Evolutionary conservation across 331 rosid genomes (phyloP), one percentile per base, ranked within the genome.

Genomic region (Telfairia occidentalis): DNA sequence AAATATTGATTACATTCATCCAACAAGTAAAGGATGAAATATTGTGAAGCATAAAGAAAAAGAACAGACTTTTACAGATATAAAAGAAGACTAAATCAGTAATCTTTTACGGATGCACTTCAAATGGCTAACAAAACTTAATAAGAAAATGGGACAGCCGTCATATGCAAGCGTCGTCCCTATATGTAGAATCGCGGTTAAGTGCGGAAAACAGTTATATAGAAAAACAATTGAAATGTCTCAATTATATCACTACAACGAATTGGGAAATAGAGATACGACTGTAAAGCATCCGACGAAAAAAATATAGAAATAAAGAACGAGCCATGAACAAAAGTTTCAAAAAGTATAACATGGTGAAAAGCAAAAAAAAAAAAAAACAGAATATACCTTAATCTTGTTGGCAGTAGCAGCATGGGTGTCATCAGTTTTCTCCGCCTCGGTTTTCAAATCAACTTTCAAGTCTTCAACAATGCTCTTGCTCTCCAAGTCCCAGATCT

Each of bases 401-500:
- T 80, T 84, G 1, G 79, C 49, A 18, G 81, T 83, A 1, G 85
- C 85, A 15, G 87, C 88, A 7, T 81, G 74, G 46, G 88, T 74
- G 8, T 76, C 88, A 9, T 88, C 96, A 5, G 96, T 96, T 70
- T 79, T 85, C 81, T 89, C 91, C 0, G 91, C 91, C 76, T 95
- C 99, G 1, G 89, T 70, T 79, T 89, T 92, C 0, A 95, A 86
- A 58, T 95, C 99, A 4, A 95, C 90, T 88, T 85, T 95, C 88
- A 95, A 87, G 29, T 95, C 99, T 77, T 92, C 99, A 0, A 95
- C 97, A 49, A 95, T 85, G 73, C 89, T 90, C 88, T 95, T 95
- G 29, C 99, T 95, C 88, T 95, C 99, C 90, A 95, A 87, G 80
- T 95, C 99, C 97, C 99, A 95, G 84, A 95, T 95, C 99, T 92